Conservation (phyloP, 768 basidiomycete species). For the Leucosporidium scottii region DNA sequence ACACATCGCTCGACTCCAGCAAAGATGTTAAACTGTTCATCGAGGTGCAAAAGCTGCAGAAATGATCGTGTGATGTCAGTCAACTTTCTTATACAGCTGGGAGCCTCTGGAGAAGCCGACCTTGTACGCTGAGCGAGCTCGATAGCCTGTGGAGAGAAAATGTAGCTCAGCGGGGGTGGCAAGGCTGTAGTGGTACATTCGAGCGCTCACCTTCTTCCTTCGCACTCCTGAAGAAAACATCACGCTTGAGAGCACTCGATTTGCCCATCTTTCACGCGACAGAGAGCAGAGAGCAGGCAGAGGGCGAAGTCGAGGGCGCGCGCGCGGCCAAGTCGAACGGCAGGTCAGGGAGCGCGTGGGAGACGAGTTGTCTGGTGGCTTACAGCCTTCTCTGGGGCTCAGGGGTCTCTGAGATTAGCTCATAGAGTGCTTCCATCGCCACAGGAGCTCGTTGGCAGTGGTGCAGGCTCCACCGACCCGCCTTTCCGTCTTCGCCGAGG, state of each 20-base stretch:
- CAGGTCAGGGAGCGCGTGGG: too few relatives aligned
- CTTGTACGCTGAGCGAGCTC: constrained; percentile 42
- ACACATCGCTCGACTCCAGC: constrained; percentile 37
- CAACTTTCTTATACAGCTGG: not conserved
- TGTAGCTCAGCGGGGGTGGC: not conserved
- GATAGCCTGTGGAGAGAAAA: constrained; percentile 33
- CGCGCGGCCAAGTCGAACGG: too few relatives aligned
- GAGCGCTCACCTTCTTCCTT: constrained; percentile 23
- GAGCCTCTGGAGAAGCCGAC: not conserved
- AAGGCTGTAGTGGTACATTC: too few relatives aligned
- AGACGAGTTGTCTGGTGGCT: too few relatives aligned
- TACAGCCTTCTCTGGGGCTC: too few relatives aligned
- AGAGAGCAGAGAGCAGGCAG: too few relatives aligned
- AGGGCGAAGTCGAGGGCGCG: too few relatives aligned
- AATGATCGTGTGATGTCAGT: not conserved
- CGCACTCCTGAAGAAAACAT: constrained; percentile 25
- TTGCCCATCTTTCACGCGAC: not conserved
- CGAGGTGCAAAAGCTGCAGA: constrained; percentile 38
- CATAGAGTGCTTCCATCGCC: too few relatives aligned
- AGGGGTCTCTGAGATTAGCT: too few relatives aligned
- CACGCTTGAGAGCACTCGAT: constrained; percentile 7
- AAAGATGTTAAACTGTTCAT: constrained; percentile 40
- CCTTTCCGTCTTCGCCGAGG: too few relatives aligned
- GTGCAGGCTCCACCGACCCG: too few relatives aligned
- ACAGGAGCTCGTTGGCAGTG: too few relatives aligned